phyloP scores from a whole-genome alignment of 1,284 basidiomycete genomes.

The Naganishia sp. region DNA sequence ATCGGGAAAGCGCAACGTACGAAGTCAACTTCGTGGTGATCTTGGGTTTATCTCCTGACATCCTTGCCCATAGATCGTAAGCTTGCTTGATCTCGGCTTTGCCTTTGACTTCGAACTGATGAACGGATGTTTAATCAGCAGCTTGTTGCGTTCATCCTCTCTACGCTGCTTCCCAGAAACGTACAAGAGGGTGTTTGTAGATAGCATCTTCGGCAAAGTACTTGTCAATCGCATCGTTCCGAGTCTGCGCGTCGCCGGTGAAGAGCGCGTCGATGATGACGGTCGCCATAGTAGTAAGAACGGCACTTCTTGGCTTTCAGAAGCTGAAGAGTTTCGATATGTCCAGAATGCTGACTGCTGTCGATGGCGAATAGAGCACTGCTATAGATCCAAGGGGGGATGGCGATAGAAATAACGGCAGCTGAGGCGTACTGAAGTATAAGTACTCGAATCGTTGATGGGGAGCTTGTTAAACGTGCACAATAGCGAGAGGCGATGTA shows the following conservation, averaged over 20 bases:
- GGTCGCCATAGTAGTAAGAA: not conserved
- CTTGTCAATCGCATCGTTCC: conserved; percentile 25
- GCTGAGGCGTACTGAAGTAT: no score
- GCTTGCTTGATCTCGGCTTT: conserved; percentile 29
- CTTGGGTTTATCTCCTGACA: conserved; percentile 12
- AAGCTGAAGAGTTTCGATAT: not conserved
- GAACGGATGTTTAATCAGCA: not conserved
- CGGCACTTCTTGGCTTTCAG: no score
- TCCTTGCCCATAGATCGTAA: conserved; percentile 25
- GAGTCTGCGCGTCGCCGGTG: conserved; percentile 1
- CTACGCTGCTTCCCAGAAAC: not conserved
- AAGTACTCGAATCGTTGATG: no score
- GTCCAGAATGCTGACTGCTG: not conserved
- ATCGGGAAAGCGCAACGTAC: not conserved
- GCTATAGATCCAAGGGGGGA: not conserved
- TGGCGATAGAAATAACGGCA: no score
- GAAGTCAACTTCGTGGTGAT: conserved; percentile 24
- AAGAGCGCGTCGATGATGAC: conserved; percentile 20
- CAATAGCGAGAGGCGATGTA: not conserved
- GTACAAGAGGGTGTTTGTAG: conserved; percentile 25
- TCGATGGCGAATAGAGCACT: no score
- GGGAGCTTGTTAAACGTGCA: no score
- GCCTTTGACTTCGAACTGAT: conserved; percentile 23
- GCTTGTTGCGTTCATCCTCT: not conserved
- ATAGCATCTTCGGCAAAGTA: conserved; percentile 28